Conservation (phyloP, 345 rosid genomes). For the Rhodamnia rubescens region DNA sequence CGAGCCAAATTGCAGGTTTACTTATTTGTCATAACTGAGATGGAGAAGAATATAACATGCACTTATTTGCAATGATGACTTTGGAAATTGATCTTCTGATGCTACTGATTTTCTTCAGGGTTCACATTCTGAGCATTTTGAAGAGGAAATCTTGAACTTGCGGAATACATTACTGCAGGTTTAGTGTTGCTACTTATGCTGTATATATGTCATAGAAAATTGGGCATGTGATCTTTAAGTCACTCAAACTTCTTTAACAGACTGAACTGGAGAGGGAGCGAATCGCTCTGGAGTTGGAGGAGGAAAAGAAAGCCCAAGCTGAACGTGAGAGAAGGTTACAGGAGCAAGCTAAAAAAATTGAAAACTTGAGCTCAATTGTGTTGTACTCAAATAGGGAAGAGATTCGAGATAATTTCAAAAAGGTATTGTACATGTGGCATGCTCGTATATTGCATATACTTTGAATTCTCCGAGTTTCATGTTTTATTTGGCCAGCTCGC, state of each 20-base stretch:
- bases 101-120: conserved; percentile 27
- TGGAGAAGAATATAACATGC: neutral
- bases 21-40: neutral
- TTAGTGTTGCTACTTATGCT: conserved; percentile 1
- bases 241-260: conserved; percentile 21
- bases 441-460: neutral
- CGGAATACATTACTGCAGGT: conserved; percentile 89
- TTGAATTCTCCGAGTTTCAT: neutral
- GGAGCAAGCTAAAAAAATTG: conserved; percentile 85
- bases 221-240: neutral
- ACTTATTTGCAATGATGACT: neutral
- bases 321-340: conserved; percentile 82
- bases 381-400: conserved; percentile 71
- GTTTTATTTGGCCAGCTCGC: neutral
- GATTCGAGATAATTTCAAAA: conserved; percentile 45
- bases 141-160: conserved; percentile 79
- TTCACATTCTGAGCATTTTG: conserved; percentile 82
- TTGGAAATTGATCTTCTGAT: neutral
- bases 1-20: conserved; percentile 77
- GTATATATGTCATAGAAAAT: neutral
- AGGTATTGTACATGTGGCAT: conserved; percentile 29
- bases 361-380: conserved; percentile 88
- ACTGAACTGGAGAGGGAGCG: conserved; percentile 94
- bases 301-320: conserved; percentile 91
- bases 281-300: conserved; percentile 83